Evolutionary conservation across 164 flowering plant species (phyloP).

Genomic region (Buxus sempervirens): DNA sequence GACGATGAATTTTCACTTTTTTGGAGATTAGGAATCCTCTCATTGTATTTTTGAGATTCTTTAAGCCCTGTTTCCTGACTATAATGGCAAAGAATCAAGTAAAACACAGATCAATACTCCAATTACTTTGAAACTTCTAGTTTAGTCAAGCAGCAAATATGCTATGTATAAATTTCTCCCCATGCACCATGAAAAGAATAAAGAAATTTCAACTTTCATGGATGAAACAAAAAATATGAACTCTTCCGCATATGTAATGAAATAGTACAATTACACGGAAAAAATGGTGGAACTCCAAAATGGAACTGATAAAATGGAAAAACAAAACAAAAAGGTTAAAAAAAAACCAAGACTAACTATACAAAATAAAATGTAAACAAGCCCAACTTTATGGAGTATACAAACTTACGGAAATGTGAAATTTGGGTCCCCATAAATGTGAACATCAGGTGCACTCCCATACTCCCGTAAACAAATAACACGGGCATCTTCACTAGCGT

Average conservation of each 20-base stretch:
- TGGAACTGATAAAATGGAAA: no score
- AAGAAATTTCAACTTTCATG: not conserved
- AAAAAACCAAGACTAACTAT: no score
- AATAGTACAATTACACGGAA: not conserved
- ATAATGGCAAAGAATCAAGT: not conserved
- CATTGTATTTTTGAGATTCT: not conserved
- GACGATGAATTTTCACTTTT: not conserved
- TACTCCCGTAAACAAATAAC: slow-evolving; percentile 70
- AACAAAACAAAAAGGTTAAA: no score
- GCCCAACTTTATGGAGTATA: not conserved
- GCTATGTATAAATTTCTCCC: not conserved
- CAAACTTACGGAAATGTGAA: slow-evolving; percentile 83
- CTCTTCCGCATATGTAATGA: not conserved
- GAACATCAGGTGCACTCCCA: slow-evolving; percentile 84
- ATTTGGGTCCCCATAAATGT: slow-evolving; percentile 78
- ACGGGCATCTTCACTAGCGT: slow-evolving; percentile 93
- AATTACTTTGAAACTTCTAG: not conserved
- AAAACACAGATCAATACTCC: not conserved
- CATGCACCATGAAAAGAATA: not conserved
- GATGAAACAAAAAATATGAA: not conserved
- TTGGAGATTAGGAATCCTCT: not conserved
- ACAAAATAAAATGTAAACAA: not conserved
- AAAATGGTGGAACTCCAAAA: no score
- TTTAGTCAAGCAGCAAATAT: not conserved
- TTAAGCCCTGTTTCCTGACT: not conserved